Conservation (phyloP, 1,284 basidiomycete species). For the Tremellales sp. region DNA sequence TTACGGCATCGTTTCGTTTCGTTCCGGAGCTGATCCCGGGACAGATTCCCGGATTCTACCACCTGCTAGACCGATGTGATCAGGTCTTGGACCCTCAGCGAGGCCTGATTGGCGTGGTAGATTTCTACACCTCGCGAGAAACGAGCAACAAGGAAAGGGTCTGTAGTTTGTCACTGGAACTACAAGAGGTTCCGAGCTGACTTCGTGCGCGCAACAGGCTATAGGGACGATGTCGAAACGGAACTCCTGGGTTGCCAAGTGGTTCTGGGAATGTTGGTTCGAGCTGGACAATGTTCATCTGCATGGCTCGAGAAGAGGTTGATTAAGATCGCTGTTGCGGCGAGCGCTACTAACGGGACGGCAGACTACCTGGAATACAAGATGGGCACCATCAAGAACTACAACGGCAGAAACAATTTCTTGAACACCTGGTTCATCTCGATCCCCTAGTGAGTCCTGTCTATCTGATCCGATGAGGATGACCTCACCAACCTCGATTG, state of each 20-base stretch:
- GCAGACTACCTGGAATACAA: constrained; percentile 72
- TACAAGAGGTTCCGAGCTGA: not conserved
- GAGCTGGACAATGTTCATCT: constrained; percentile 72
- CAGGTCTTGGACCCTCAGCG: constrained; percentile 62
- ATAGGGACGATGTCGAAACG: constrained; percentile 68
- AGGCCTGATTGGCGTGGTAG: constrained; percentile 68
- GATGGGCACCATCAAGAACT: constrained; percentile 70
- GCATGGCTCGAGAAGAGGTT: constrained; percentile 60
- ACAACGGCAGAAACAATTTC: constrained; percentile 71
- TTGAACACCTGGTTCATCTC: constrained; percentile 65
- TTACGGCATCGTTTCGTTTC: not conserved
- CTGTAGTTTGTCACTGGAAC: constrained; percentile 9
- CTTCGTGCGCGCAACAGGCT: constrained; percentile 46
- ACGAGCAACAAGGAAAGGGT: constrained; percentile 54
- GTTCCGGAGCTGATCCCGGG: not conserved
- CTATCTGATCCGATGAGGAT: not conserved
- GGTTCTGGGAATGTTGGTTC: constrained; percentile 83
- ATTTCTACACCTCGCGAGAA: constrained; percentile 73
- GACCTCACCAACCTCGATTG: constrained; percentile 3
- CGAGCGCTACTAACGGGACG: not conserved
- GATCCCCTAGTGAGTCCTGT: constrained; percentile 53
- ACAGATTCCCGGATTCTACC: constrained; percentile 67
- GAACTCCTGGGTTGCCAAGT: constrained; percentile 67
- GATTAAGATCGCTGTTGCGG: constrained; percentile 9
- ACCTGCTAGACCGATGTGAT: constrained; percentile 66